A percentile compares a stretch with the other conserved stretches of the same genome.
phyloP scores from a whole-genome alignment of 2,329 filamentous ascomycete genomes.

The Pseudogymnoascus sp. region DNA sequence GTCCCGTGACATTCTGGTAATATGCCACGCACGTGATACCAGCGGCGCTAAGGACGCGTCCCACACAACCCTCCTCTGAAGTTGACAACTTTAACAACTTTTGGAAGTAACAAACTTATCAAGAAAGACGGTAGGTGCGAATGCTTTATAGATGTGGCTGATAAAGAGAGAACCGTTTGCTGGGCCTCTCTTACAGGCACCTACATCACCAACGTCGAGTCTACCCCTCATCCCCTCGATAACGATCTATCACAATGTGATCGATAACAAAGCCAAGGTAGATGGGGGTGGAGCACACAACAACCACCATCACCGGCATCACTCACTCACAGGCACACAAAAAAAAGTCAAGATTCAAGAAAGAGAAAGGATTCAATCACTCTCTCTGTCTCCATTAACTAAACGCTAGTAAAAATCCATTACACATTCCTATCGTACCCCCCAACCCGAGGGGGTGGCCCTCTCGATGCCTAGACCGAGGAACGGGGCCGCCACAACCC shows the following conservation, averaged over 20 bases:
- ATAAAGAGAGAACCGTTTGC: not conserved
- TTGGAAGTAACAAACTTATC: not conserved
- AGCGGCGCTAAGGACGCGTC: not conserved
- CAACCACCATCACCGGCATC: not conserved
- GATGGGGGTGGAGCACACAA: not conserved
- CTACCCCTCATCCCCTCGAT: not conserved
- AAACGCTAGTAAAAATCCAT: slow-evolving; percentile 16
- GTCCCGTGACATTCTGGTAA: not conserved
- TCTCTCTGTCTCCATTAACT: slow-evolving; percentile 19
- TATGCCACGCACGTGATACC: not conserved
- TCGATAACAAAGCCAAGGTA: not conserved
- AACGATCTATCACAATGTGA: not conserved
- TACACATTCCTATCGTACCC: not conserved
- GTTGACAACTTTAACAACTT: not conserved
- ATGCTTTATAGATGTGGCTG: not conserved
- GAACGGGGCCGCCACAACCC: not conserved
- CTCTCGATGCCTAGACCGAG: not conserved
- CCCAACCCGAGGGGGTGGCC: not conserved
- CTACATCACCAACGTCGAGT: not conserved
- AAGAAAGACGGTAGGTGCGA: not conserved
- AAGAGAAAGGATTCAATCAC: not conserved
- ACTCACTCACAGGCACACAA: not conserved
- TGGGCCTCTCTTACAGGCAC: not conserved
- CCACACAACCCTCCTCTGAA: not conserved
- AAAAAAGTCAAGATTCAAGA: not conserved